Base-by-base conservation (phyloP, 768 basidiomycete species). In the Calvatia gigantea region DNA sequence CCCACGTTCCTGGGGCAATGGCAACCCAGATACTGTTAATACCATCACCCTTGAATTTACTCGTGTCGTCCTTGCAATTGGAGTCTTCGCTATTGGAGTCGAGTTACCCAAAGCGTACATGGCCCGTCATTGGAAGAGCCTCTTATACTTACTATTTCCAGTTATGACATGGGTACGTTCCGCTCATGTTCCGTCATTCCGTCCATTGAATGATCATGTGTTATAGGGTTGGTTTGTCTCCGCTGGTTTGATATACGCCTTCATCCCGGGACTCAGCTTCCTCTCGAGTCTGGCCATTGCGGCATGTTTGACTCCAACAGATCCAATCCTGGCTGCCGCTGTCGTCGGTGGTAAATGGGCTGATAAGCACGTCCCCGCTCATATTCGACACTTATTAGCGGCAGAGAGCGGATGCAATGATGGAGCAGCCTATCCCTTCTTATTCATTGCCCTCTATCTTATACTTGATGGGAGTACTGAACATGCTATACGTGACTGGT, bases 21-120 rank as follows among this genome's bases (percentile, higher is more conserved):
- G 72, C 4, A 61, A 75, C 49, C 75, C 75, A 3, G 73, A 79
- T 29, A 63, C 65, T 1, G 74, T 79, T 9, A 91, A 98, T 70
- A 72, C 74, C 21, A 90, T 99, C 57, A 95, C 93, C 1, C 79
- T 99, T 56, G 97, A 99, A 70, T 79, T 88, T 64, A 94, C 92
- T 7, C 82, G 97, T 14, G 86, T 98, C 54, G 89, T 98, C 42
- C 83, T 99, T 29, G 97, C 96, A 14, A 89, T 98, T 51, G 94
- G 94, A 17, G 96, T 99, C 0, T 99, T 99, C 68, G 96, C 96
- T 6, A 92, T 99, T 51, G 97, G 97, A 14, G 97, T 98, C 21
- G 97, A 99, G 67, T 76, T 98, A 67, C 97, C 97, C 21, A 94
- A 94, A 73, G 91, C 91, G 3, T 99, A 98, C 71, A 90, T 98